These are phyloP conservation scores for Neonectria magnoliae DNA, from an alignment of 2,329 filamentous ascomycete genomes.

Conservation along the genomic window DNA sequence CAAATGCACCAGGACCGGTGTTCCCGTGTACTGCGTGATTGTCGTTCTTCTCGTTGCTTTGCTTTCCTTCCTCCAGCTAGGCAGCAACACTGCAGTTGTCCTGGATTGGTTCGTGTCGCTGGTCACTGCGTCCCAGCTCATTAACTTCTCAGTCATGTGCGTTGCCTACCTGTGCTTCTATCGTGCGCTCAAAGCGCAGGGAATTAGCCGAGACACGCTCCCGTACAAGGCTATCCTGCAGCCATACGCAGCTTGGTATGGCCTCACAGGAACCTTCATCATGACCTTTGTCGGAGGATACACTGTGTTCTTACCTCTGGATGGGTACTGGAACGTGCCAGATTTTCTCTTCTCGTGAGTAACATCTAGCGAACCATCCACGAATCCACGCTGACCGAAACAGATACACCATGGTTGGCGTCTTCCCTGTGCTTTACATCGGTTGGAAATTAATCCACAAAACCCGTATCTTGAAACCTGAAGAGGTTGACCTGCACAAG, in stretches of 20 bases:
- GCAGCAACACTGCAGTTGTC: constrained; percentile 71
- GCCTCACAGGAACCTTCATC: constrained; percentile 68
- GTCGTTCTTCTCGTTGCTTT: constrained; percentile 74
- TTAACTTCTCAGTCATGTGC: constrained; percentile 77
- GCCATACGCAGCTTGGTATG: constrained; percentile 77
- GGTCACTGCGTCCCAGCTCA: constrained; percentile 77
- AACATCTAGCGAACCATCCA: neutral
- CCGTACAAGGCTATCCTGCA: constrained; percentile 76
- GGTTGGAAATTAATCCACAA: constrained; percentile 77
- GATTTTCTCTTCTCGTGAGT: constrained; percentile 77
- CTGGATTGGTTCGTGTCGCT: constrained; percentile 76
- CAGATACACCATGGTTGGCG: constrained; percentile 75
- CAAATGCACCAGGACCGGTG: constrained; percentile 69
- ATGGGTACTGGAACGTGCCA: constrained; percentile 70
- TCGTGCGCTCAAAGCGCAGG: constrained; percentile 74
- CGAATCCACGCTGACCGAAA: neutral
- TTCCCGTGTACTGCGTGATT: constrained; percentile 78
- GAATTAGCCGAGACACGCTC: constrained; percentile 72
- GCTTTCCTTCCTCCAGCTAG: constrained; percentile 79
- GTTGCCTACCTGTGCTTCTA: constrained; percentile 78
- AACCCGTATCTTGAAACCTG: constrained; percentile 65
- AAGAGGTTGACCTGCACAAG: constrained; percentile 70
- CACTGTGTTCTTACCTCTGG: constrained; percentile 73
- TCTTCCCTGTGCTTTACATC: constrained; percentile 75
- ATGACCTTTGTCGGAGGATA: constrained; percentile 84